Base-by-base conservation (phyloP, 2,329 filamentous ascomycete genomes). In the Aspergillus sp. region DNA sequence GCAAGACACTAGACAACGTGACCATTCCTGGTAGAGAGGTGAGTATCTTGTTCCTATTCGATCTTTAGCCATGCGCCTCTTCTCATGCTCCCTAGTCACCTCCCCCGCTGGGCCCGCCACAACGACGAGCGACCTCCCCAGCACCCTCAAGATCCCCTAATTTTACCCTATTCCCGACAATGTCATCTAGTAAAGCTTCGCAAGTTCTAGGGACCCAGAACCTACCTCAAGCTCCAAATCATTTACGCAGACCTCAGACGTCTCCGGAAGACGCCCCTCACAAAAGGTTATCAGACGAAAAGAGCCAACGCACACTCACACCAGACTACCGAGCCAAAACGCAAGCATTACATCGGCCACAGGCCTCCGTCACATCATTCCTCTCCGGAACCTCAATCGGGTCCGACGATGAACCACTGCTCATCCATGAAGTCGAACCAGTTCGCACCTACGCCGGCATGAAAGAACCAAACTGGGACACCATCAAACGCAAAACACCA, bases 21-120 rank as follows among this genome's bases (percentile, higher is more conserved):
- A 83, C 81, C 62, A 80, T 79, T 19, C 80, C 83, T 51, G 79
- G 81, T 57, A 74, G 76, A 51, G 67, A 71, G 66, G 70, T 79
- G 72, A 64, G 71, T 39, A 37, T 7, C 4, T 7, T 19, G 5
- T 12, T 6, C 19, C 22, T 8, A 3, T 13, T 15, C n/a, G 4
- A 4, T 30, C 2, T 24, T 7, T 19, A 45, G 33, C 27, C 45
- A 19, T 34, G 12, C 20, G 9, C 17, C 37, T 27, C 44, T 24
- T 4, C 33, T 40, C n/a, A 54, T 41, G 22, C 19, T 7, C 11
- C 20, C 52, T 8, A 64, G 61, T 24, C 42, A 41, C 19, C 48
- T 7, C 24, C 56, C 1, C 37, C 51, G 4, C 47, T 65, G 27
- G 41, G 48, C 12, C 64, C 60, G 27, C 69, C 70, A 20, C 67